Evolutionary conservation across 2,329 filamentous ascomycete species (phyloP).

Genomic region (Fusarium chaquense): DNA sequence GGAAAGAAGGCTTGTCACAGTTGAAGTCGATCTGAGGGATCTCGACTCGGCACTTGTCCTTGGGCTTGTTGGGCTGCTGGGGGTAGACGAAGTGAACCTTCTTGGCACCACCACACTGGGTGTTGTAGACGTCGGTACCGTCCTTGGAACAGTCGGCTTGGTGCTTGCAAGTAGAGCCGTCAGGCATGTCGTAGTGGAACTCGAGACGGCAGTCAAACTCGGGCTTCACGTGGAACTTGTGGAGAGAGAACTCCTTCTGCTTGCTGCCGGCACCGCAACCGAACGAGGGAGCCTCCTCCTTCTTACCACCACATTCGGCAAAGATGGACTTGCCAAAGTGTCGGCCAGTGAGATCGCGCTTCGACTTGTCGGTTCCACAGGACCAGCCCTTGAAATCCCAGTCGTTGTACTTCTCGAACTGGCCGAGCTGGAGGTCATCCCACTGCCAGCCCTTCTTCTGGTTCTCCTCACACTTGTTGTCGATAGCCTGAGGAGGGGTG

Average conservation of each 20-base stretch:
- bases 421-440: slow-evolving; percentile 69
- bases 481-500: slow-evolving; percentile 75
- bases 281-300: slow-evolving; percentile 68
- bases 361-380: slow-evolving; percentile 70
- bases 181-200: slow-evolving; percentile 88
- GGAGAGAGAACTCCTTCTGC: slow-evolving; percentile 75
- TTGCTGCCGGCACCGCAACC: slow-evolving; percentile 53
- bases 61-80: slow-evolving; percentile 64
- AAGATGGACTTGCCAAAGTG: slow-evolving; percentile 71
- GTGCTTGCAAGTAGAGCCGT: slow-evolving; percentile 85
- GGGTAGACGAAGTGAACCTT: slow-evolving; percentile 79
- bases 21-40: slow-evolving; percentile 82
- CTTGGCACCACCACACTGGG: slow-evolving; percentile 91
- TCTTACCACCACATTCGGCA: slow-evolving; percentile 63
- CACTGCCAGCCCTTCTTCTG: slow-evolving; percentile 81
- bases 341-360: slow-evolving; percentile 69
- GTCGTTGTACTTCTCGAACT: slow-evolving; percentile 75
- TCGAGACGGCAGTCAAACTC: slow-evolving; percentile 83
- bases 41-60: slow-evolving; percentile 75
- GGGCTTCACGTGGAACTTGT: slow-evolving; percentile 76
- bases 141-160: slow-evolving; percentile 73
- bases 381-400: slow-evolving; percentile 80
- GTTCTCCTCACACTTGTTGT: slow-evolving; percentile 80
- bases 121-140: slow-evolving; percentile 81
- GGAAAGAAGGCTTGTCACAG: slow-evolving; percentile 61